Base-by-base conservation (phyloP, 2,329 filamentous ascomycete species). In the Helicocarpus griseus region DNA sequence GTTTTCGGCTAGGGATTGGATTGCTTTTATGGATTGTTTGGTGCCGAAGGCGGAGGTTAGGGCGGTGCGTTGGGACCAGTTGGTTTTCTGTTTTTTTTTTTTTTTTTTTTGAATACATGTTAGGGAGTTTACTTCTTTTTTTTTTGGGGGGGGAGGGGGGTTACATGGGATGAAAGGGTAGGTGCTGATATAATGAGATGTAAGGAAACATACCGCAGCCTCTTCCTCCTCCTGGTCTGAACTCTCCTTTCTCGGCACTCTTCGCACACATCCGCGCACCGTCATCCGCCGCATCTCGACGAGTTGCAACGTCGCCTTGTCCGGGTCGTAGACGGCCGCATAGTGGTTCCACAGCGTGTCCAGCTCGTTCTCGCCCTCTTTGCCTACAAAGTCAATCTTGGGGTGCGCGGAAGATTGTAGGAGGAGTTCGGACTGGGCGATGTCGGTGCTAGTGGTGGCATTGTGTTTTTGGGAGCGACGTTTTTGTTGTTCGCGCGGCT, bases 391-490 rank as follows among this genome's bases (percentile, higher is more conserved):
- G 64, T 83, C 79, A 49, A 84, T 71, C 49, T 75, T 78, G 13
- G 77, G 70, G 56, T 84, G 81, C 46, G 76, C 69, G 24, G 79
- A 81, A 5, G 80, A 81, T 54, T 83, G 80, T 8, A 83, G 72
- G 33, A 83, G 72, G 5, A 83, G 63, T 51, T 80, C 73, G 39
- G 76, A 72, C 5, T 68, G 57, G 24, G 62, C 46, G 57, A 75
- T 63, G 46, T 63, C 65, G 26, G 63, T 58, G 56, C 71, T 65
- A 55, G 65, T 55, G 58, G 63, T 40, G 57, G 63, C 53, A 56
- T 58, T 53, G 56, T 66, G 57, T 19, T 47, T 36, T 35, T n/a
- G 9, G 47, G 53, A 55, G 61, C 44, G 49, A 38, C 43, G 39
- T 40, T 8, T 45, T 53, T 39, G 58, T 57, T 60, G 56, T 54